Percentiles rank a stretch among this genome's conserved stretches.
Evolutionary conservation across 768 basidiomycete genomes (phyloP).

Genomic region (Tremella mesenterica): DNA sequence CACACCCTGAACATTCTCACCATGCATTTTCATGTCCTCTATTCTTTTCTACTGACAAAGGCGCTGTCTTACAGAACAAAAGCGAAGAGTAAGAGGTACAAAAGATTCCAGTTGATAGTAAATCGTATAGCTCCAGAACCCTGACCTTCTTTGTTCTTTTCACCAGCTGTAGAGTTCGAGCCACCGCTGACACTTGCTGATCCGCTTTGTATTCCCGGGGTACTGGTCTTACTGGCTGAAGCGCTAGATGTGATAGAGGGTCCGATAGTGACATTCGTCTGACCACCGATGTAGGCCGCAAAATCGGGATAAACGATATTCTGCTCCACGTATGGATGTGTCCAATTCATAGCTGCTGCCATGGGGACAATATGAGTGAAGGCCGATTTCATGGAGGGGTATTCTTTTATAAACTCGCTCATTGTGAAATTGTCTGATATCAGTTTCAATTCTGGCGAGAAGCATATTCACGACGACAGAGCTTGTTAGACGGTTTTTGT

Average conservation of each 20-base stretch:
- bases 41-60: no score
- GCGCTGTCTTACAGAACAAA: no score
- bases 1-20: no score
- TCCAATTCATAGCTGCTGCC: slow-evolving; percentile 35
- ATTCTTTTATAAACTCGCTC: slow-evolving; percentile 26
- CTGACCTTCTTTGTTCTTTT: not conserved
- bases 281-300: slow-evolving; percentile 16
- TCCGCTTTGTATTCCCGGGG: not conserved
- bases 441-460: not conserved
- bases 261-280: not conserved
- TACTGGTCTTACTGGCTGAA: not conserved
- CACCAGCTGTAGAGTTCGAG: no score
- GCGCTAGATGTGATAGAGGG: not conserved
- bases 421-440: slow-evolving; percentile 42
- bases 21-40: no score
- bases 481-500: no score
- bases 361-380: slow-evolving; percentile 40
- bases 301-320: slow-evolving; percentile 31
- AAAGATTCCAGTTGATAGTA: no score
- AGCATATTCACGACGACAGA: not conserved
- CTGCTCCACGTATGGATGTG: slow-evolving; percentile 41
- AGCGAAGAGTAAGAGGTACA: no score
- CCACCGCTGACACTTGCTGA: not conserved
- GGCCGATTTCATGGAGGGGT: slow-evolving; percentile 29
- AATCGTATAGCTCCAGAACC: not conserved